Conservation (phyloP, 192 early-diverging fungal species). For the Backusella mclennaniae region DNA sequence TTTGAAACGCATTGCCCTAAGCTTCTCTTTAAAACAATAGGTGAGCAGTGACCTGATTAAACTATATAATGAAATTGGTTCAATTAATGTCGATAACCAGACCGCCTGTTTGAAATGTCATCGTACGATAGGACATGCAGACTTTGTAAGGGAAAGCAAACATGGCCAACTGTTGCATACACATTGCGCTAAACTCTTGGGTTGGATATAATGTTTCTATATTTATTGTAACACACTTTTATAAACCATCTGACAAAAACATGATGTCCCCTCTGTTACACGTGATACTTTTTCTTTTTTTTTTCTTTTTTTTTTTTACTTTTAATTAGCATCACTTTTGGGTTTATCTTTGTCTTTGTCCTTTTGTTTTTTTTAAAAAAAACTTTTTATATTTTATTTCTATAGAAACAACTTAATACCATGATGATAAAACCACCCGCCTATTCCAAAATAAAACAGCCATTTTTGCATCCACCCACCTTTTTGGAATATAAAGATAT, state of each 20-base stretch:
- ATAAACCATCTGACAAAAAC: background rate
- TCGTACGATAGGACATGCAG: conserved; percentile 34
- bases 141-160: conserved; percentile 40
- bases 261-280: background rate
- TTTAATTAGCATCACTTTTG: background rate
- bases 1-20: background rate
- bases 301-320: background rate
- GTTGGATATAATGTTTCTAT: background rate
- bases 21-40: conserved; percentile 5
- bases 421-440: conserved; percentile 11
- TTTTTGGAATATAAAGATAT: conserved; percentile 66
- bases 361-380: background rate
- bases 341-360: background rate
- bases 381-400: background rate
- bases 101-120: conserved; percentile 41
- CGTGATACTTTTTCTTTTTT: background rate
- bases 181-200: conserved; percentile 33
- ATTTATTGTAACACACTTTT: background rate
- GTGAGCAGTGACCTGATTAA: conserved; percentile 41
- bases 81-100: conserved; percentile 40
- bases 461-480: conserved; percentile 58
- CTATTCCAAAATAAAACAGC: conserved; percentile 1
- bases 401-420: background rate
- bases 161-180: conserved; percentile 39
- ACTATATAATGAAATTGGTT: conserved; percentile 38